A percentile compares a stretch with the other conserved stretches of the same genome.
phyloP scores from a whole-genome alignment of 192 early-diverging fungal species.

The Backusella luteola region DNA sequence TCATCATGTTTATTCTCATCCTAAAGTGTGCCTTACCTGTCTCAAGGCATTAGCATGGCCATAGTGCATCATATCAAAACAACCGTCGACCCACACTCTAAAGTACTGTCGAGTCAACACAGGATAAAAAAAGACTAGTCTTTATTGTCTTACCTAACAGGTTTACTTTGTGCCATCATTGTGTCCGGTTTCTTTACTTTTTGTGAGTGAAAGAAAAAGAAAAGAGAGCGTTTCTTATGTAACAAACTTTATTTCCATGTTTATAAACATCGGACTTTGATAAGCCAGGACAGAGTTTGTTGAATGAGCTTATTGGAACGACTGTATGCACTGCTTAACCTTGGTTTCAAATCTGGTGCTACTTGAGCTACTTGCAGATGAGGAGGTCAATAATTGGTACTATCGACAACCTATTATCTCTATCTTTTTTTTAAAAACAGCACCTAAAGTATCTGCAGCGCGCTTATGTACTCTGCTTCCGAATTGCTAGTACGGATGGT shows the following conservation, averaged over 20 bases:
- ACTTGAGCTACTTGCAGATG: no score
- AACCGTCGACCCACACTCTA: conserved; percentile 89
- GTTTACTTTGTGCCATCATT: conserved; percentile 7
- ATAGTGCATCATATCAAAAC: conserved; percentile 98
- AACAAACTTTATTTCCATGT: neutral
- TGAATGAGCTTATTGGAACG: neutral
- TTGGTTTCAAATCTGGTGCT: no score
- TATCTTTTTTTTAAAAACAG: no score
- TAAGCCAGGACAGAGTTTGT: neutral
- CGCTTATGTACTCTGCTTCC: no score
- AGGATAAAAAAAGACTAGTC: neutral
- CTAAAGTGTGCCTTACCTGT: conserved; percentile 55
- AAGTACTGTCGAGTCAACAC: neutral
- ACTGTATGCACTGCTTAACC: no score
- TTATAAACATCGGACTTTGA: neutral
- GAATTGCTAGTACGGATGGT: no score
- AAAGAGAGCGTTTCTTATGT: neutral
- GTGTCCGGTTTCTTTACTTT: neutral
- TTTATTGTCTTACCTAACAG: conserved; percentile 4
- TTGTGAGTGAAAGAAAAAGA: neutral
- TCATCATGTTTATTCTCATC: neutral
- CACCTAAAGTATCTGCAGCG: no score
- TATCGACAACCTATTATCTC: no score
- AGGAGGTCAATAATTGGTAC: no score
- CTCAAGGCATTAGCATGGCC: conserved; percentile 95